These are phyloP conservation scores for Scleromitrula shiraiana DNA, from an alignment of 2,329 filamentous ascomycete species.

Conservation along the genomic window DNA sequence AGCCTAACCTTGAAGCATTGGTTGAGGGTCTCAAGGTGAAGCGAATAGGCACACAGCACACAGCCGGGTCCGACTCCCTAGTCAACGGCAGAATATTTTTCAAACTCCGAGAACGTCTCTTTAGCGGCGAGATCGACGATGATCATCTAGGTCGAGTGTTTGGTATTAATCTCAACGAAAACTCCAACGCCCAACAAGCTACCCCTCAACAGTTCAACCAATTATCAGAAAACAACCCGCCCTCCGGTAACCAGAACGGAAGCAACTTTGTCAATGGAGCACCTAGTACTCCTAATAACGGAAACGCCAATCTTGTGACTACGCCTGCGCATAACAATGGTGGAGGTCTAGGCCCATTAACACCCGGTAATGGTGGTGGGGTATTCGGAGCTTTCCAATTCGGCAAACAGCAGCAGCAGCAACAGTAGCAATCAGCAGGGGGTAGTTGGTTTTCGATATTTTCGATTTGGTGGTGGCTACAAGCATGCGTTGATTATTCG, in stretches of 20 bases:
- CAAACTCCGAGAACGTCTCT: slow-evolving; percentile 82
- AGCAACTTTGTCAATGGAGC: slow-evolving; percentile 42
- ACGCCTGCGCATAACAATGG: slow-evolving; percentile 47
- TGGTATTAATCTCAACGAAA: slow-evolving; percentile 69
- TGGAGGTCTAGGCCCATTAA: slow-evolving; percentile 60
- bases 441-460: too few relatives aligned
- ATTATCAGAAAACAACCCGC: slow-evolving; percentile 40
- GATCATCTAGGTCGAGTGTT: slow-evolving; percentile 88
- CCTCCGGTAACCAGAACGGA: slow-evolving; percentile 42
- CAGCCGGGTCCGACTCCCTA: slow-evolving; percentile 87
- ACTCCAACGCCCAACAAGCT: slow-evolving; percentile 34
- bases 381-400: slow-evolving; percentile 63
- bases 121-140: slow-evolving; percentile 70
- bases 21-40: slow-evolving; percentile 89
- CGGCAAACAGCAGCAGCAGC: slow-evolving; percentile 19
- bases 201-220: slow-evolving; percentile 34
- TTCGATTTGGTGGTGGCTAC: too few relatives aligned
- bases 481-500: background rate
- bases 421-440: background rate
- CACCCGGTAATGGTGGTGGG: slow-evolving; percentile 66
- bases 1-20: slow-evolving; percentile 87
- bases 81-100: slow-evolving; percentile 94
- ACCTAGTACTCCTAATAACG: slow-evolving; percentile 64
- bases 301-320: slow-evolving; percentile 40
- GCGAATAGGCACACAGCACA: slow-evolving; percentile 78